Evolutionary conservation across 495 filamentous ascomycete species (phyloP).

Genomic region (Staphylotrichum longicolle): DNA sequence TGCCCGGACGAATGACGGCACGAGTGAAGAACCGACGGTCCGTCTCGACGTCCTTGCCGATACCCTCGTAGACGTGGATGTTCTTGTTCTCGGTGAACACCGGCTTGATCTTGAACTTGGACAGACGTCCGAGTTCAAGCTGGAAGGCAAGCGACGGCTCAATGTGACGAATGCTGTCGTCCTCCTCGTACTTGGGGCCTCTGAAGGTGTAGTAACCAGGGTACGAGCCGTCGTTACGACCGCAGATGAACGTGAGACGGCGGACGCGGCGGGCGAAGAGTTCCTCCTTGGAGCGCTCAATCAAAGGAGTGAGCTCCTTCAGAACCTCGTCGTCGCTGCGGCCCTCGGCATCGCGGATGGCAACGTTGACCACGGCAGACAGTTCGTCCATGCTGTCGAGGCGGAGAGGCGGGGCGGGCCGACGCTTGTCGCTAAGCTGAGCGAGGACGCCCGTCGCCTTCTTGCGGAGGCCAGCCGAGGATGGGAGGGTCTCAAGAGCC

Average conservation of each 20-base stretch:
- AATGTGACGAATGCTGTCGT: constrained; percentile 92
- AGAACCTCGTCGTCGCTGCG: constrained; percentile 81
- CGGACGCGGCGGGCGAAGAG: constrained; percentile 76
- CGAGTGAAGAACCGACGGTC: constrained; percentile 98
- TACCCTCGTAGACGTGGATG: constrained; percentile 96
- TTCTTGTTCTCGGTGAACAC: constrained; percentile 99
- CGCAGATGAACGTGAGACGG: constrained; percentile 93
- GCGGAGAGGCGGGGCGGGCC: constrained; percentile 45
- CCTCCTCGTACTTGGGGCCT: constrained; percentile 83
- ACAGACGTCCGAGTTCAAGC: constrained; percentile 86
- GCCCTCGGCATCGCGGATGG: constrained; percentile 84
- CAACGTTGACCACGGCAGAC: constrained; percentile 86
- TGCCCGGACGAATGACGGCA: constrained; percentile 86
- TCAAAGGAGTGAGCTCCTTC: constrained; percentile 65
- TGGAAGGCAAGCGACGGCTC: constrained; percentile 98
- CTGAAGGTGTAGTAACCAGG: constrained; percentile 98
- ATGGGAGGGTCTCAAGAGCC: constrained; percentile 79
- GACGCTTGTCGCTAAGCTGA: constrained; percentile 70
- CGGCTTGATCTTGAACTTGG: constrained; percentile 95
- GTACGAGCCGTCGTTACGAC: constrained; percentile 89
- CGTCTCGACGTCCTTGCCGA: constrained; percentile 88
- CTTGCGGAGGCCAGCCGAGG: constrained; percentile 42
- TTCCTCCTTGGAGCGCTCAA: constrained; percentile 82
- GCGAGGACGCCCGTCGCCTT: constrained; percentile 58
- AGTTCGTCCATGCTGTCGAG: constrained; percentile 65